Conservation (phyloP, 176 grass and related monocot genomes). For the Avena insularis region DNA sequence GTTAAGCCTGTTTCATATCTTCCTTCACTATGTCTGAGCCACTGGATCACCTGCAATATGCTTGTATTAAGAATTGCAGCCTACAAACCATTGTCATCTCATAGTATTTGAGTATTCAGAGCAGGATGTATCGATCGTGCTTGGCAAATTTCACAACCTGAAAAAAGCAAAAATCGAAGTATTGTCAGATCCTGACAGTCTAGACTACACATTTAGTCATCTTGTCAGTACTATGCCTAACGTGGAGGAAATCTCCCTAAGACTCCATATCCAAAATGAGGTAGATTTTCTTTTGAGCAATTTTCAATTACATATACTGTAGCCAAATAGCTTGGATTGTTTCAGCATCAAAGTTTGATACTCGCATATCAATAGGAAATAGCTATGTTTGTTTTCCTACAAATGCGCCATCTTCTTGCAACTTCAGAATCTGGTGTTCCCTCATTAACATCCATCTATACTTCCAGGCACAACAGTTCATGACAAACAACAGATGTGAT, state of each 20-base stretch:
- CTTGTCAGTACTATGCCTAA: not conserved
- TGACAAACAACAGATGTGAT: not conserved
- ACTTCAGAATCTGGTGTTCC: not conserved
- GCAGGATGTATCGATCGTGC: not conserved
- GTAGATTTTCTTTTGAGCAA: not conserved
- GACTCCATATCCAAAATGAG: slow-evolving; percentile 6
- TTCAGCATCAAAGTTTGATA: too few species aligned
- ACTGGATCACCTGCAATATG: not conserved
- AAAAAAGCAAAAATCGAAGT: not conserved
- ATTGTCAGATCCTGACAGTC: not conserved
- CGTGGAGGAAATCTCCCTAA: not conserved
- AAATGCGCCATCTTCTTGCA: not conserved
- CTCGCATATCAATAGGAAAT: not conserved
- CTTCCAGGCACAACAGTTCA: not conserved
- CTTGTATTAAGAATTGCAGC: slow-evolving; percentile 3
- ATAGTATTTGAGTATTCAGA: not conserved
- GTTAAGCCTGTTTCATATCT: not conserved
- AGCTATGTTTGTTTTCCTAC: not conserved
- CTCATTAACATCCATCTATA: not conserved
- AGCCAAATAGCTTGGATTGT: not conserved
- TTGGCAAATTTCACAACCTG: not conserved
- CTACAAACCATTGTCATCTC: not conserved
- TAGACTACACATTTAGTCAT: not conserved
- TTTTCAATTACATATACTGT: not conserved
- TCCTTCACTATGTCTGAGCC: not conserved